Conservation (phyloP, 2,329 filamentous ascomycete species). For the Domatiomyces catenatus region DNA sequence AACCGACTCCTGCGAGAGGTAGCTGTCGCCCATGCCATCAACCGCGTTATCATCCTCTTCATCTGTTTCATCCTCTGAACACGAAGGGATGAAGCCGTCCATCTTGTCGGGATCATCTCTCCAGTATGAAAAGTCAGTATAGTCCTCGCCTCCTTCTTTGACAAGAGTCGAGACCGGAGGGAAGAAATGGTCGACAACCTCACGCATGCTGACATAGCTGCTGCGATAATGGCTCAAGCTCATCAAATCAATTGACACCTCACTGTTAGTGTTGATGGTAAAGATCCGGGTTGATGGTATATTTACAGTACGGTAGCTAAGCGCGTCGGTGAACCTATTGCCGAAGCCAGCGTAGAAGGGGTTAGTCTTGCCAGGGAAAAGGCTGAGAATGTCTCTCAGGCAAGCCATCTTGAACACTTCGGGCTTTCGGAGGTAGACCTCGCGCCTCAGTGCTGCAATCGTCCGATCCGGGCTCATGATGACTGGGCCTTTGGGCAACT, state of each 20-base stretch:
- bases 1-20: conserved; percentile 39
- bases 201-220: conserved; percentile 91
- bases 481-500: conserved; percentile 74
- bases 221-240: conserved; percentile 90
- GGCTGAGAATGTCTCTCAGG: conserved; percentile 74
- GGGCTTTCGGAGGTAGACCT: conserved; percentile 88
- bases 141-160: conserved; percentile 80
- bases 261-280: conserved; percentile 95
- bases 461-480: conserved; percentile 92
- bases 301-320: conserved; percentile 90
- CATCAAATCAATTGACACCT: conserved; percentile 79
- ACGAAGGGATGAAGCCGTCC: conserved; percentile 76
- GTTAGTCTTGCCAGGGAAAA: conserved; percentile 61
- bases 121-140: conserved; percentile 97
- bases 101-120: conserved; percentile 68
- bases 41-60: conserved; percentile 36
- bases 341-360: conserved; percentile 97
- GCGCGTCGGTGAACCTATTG: conserved; percentile 86
- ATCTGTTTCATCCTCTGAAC: conserved; percentile 40
- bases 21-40: conserved; percentile 40
- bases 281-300: conserved; percentile 91
- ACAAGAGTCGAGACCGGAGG: conserved; percentile 77
- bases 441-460: conserved; percentile 78
- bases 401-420: conserved; percentile 99
- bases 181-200: conserved; percentile 97